Evolutionary conservation across 2,329 filamentous ascomycete genomes (phyloP), one percentile per base, ranked within the genome.

Genomic region (Diplocarpon mali): DNA sequence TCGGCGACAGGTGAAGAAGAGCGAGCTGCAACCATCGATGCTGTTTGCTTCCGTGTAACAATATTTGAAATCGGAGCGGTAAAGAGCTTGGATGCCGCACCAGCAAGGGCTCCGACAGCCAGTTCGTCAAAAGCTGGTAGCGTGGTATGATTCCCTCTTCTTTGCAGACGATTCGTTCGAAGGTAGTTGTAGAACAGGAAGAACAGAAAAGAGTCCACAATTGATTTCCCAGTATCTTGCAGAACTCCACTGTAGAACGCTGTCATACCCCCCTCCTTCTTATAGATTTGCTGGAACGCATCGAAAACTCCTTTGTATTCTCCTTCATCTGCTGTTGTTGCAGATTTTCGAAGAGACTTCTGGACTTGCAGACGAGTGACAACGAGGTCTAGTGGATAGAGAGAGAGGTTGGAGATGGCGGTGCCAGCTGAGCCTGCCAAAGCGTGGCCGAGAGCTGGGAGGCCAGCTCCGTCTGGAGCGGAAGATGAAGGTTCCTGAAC

Each of bases 291-390:
- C 47, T 69, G 67, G 32, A 83, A 73, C 0, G 83, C 85, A 64
- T 89, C 84, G 16, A 75, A 43, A 36, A 92, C 69, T 45, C 76
- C 75, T 24, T 68, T 67, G 61, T 90, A 88, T 52, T 78, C 71
- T 29, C 65, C 67, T 14, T 52, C 39, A n/a, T 52, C 40, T 8
- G 48, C 44, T 7, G 40, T 35, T 3, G 38, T 38, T 2, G 63
- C 66, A 51, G 47, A 57, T 12, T 64, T 66, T 30, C 64, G 67
- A 13, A 78, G 64, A 54, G 75, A 76, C 34, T 73, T 73, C 65
- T 92, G 85, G 2, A 86, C 83, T 64, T 93, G 87, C 38, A 94
- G 72, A 24, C 87, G 77, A 20, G 87, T 88, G 44, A 87, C 82
- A 50, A 92, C 77, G 35, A 93, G 74, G 57, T 86, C 83, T 46